Percentiles rank a stretch among this genome's conserved stretches.
Conservation (phyloP, 75 land plant species). For the Pinus taeda region DNA sequence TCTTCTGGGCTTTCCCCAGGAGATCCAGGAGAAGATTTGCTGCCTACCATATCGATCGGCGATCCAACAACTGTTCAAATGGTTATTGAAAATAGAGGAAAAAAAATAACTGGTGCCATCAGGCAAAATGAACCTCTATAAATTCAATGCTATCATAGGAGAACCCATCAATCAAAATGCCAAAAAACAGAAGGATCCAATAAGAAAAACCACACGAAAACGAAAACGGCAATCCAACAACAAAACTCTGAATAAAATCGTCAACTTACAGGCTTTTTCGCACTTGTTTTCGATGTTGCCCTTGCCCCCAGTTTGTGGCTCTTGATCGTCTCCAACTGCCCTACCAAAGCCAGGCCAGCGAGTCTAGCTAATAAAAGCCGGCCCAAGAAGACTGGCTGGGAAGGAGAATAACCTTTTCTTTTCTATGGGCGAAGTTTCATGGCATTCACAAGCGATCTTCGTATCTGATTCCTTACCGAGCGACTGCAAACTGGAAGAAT, state of each 20-base stretch:
- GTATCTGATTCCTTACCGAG: too few relatives aligned
- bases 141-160: neutral
- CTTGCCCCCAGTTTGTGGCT: neutral
- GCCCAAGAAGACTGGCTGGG: too few relatives aligned
- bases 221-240: neutral
- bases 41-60: slow-evolving; percentile 10
- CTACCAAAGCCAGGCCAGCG: too few relatives aligned
- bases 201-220: neutral
- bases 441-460: too few relatives aligned
- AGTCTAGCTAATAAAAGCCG: too few relatives aligned
- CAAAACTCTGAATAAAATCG: neutral
- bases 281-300: neutral
- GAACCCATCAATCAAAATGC: neutral
- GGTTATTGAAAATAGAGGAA: neutral
- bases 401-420: too few relatives aligned
- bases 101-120: neutral
- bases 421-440: too few relatives aligned
- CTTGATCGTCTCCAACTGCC: too few relatives aligned
- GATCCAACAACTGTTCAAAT: neutral
- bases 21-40: slow-evolving; percentile 5
- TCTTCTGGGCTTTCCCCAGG: neutral
- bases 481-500: too few relatives aligned
- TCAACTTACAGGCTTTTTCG: slow-evolving; percentile 1
- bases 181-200: neutral
- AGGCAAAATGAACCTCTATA: neutral